phyloP scores from a whole-genome alignment of 768 basidiomycete species.

The Russula ochroleuca region DNA sequence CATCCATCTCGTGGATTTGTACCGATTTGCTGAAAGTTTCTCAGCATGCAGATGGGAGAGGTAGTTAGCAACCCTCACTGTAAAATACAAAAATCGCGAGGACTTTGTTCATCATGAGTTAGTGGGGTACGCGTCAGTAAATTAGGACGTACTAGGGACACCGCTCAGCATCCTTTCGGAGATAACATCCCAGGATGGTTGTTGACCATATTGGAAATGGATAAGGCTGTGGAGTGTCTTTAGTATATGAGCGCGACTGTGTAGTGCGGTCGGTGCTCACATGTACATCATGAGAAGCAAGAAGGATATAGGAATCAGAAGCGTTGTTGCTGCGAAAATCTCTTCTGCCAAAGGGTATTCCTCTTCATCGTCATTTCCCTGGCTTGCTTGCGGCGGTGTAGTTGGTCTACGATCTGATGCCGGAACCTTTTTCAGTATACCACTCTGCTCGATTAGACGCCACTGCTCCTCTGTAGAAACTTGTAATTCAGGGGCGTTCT shows the following conservation, averaged over 20 bases:
- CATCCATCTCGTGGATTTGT: conserved; percentile 51
- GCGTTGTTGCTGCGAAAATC: conserved; percentile 58
- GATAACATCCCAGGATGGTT: conserved; percentile 46
- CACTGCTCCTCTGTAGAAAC: conserved; percentile 26
- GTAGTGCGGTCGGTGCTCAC: conserved; percentile 43
- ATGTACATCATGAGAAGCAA: conserved; percentile 80
- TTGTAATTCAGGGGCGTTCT: conserved; percentile 6
- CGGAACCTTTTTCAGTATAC: conserved; percentile 42
- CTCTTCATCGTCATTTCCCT: conserved; percentile 35
- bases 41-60: conserved; percentile 2
- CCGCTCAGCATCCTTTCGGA: conserved; percentile 57
- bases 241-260: not conserved
- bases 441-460: conserved; percentile 23
- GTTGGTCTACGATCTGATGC: conserved; percentile 4
- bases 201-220: conserved; percentile 71
- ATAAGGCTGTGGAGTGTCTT: conserved; percentile 49
- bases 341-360: conserved; percentile 54
- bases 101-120: conserved; percentile 41
- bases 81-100: conserved; percentile 73
- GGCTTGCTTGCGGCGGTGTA: conserved; percentile 5
- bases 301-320: conserved; percentile 72
- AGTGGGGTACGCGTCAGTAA: not conserved
- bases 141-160: conserved; percentile 58
- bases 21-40: conserved; percentile 51
- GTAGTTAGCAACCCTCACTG: conserved; percentile 42